Base-by-base conservation (phyloP, 805 yeast genomes). In the Wickerhamomyces rabaulensis region DNA sequence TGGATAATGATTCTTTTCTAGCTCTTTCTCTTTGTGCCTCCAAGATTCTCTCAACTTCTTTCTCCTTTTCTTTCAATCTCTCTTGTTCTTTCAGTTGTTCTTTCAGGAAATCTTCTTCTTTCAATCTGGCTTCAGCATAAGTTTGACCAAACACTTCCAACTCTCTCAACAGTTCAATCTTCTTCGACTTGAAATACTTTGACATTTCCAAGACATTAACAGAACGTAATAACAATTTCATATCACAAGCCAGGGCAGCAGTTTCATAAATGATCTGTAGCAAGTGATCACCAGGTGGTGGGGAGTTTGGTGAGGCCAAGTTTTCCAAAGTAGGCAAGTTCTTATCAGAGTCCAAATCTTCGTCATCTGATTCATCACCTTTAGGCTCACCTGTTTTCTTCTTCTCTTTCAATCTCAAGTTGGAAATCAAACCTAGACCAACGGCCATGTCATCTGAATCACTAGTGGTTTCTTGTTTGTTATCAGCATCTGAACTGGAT, bases 191-290 rank as follows among this genome's bases (percentile, higher is more conserved):
- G 37, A 75, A 58, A 13, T 66, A 62, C 22, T 61, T 60, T 15
- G 75, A 63, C 76, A 80, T 76, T 44, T 76, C 78, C 42, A 76
- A 61, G 1, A 73, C 79, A 57, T 81, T 80, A 48, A 72, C 61
- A 0, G 82, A 73, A 45, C 86, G 66, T 41, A 81, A 56, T 73
- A 84, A 73, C 49, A 86, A 62, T 54, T 82, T 80, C 65, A 80
- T 69, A 57, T 86, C 92, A 49, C 81, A 76, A 0, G 79, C 79
- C 39, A 82, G 61, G 0, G 81, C 77, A 1, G 84, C 81, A 5
- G 78, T 67, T 52, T 86, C 87, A 55, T 77, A 79, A 39, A 85
- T 75, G 40, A 79, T 61, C 48, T 81, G 83, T 38, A 86, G 69
- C 6, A 80, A 68, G 39, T 68, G 64, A 49, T 78, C 82, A 13